Base-by-base conservation (phyloP, 2,329 filamentous ascomycete genomes). In the Lachnellula occidentalis region DNA sequence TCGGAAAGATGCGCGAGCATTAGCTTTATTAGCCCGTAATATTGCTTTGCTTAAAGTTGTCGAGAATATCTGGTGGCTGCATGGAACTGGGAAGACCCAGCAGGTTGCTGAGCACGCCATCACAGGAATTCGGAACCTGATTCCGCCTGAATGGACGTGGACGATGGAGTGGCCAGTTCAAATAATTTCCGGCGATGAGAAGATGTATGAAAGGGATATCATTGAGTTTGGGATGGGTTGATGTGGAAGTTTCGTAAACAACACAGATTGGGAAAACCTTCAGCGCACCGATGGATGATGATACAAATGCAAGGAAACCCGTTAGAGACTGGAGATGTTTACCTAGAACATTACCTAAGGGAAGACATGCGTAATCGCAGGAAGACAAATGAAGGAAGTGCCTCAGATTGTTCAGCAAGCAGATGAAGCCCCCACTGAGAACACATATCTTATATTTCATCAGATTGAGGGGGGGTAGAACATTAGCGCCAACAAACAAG, bases 1-100 rank as follows among this genome's bases (percentile, higher is more conserved):
- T 59, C 72, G 74, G 50, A 77, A 78, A 56, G 75, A 78, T 5
- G 82, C 53, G 8, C 24, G 50, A 14, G 53, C 53, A 14, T 17
- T 58, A 17, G 55, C 34, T 1, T 43, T 60, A 2, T n/a, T 60
- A 15, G 53, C 58, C 2, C 24, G 53, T 8, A 56, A 55, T 31
- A 17, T 58, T 3, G 24, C 45, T 2, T 41, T 59, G 37, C 47
- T 57, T 5, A 57, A 59, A 27, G 51, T 55, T 12, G 47, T 55
- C 24, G 54, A 59, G 3, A 17, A 34, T 46, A 50, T 57, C 5
- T 58, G 56, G 53, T 58, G 56, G 56, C 15, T 58, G n/a, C 56
- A 58, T 48, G 49, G 53, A 17, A 39, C 14, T 11, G 47, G 34
- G 31, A 36, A 52, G 14, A 34, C 34, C 6, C 51, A 53, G 22